phyloP scores from a whole-genome alignment of 768 basidiomycete species.

The Suillus lakei region DNA sequence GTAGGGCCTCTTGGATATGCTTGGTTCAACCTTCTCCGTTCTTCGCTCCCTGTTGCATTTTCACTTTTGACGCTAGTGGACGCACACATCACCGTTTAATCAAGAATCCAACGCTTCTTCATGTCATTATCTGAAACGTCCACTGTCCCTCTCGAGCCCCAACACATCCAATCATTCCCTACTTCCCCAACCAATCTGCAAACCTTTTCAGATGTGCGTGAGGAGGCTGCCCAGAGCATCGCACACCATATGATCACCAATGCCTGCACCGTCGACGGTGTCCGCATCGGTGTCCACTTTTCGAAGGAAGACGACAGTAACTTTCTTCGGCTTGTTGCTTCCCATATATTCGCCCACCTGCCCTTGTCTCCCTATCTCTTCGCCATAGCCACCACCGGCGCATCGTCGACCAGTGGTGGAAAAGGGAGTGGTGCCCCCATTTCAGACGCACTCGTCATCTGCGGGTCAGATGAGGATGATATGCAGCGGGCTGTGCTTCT shows the following conservation, averaged over 20 bases:
- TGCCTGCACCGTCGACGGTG: conserved; percentile 53
- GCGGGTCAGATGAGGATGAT: conserved; percentile 56
- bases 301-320: conserved; percentile 58
- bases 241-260: conserved; percentile 58
- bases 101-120: not conserved
- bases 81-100: not conserved
- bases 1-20: not conserved
- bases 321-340: conserved; percentile 63
- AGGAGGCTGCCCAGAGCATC: conserved; percentile 60
- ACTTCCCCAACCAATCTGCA: conserved; percentile 29
- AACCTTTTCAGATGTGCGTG: conserved; percentile 62
- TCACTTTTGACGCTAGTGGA: not conserved
- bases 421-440: conserved; percentile 9
- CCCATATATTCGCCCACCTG: conserved; percentile 46
- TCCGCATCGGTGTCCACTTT: conserved; percentile 63
- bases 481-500: conserved; percentile 73
- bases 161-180: conserved; percentile 5
- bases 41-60: too few species aligned
- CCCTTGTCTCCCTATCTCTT: conserved; percentile 53
- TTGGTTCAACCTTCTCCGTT: not conserved
- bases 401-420: conserved; percentile 25
- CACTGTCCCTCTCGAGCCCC: conserved; percentile 14
- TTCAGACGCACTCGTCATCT: conserved; percentile 58
- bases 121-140: conserved; percentile 30
- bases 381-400: conserved; percentile 54